Evolutionary conservation across 2,329 filamentous ascomycete genomes (phyloP).

Genomic region (Fusarium sp.): DNA sequence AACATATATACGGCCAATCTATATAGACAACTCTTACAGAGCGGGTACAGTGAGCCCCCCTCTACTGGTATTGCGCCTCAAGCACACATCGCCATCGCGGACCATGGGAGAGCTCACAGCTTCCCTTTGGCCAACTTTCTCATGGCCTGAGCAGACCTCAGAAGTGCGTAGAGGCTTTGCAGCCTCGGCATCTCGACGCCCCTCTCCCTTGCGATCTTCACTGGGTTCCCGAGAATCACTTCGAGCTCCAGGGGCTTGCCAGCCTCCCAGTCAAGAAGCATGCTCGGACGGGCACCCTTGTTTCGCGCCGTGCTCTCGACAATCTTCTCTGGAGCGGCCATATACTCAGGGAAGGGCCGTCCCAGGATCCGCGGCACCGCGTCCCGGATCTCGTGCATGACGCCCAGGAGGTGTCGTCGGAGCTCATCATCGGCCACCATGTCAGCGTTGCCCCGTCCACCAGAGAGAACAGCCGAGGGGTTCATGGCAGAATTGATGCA

Average conservation of each 20-base stretch:
- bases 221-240: constrained; percentile 78
- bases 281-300: constrained; percentile 72
- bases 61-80: not conserved
- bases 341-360: constrained; percentile 64
- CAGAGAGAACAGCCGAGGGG: constrained; percentile 75
- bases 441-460: constrained; percentile 72
- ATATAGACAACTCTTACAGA: not conserved
- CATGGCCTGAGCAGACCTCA: constrained; percentile 70
- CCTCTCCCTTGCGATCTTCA: constrained; percentile 71
- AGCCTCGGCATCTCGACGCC: constrained; percentile 75
- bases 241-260: constrained; percentile 76
- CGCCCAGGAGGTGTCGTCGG: constrained; percentile 68
- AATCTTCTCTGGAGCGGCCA: constrained; percentile 73
- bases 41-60: not conserved
- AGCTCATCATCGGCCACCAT: constrained; percentile 75
- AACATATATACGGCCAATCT: not conserved
- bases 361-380: constrained; percentile 74
- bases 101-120: constrained; percentile 2
- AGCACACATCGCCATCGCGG: not conserved
- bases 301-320: constrained; percentile 73
- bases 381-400: constrained; percentile 77
- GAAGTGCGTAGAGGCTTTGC: constrained; percentile 74
- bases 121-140: constrained; percentile 55
- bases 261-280: constrained; percentile 78
- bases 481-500: constrained; percentile 83